A percentile compares a stretch with the other conserved stretches of the same genome.
These are phyloP conservation scores for Acorus calamus DNA, from an alignment of 106 monocot genomes.

Conservation along the genomic window DNA sequence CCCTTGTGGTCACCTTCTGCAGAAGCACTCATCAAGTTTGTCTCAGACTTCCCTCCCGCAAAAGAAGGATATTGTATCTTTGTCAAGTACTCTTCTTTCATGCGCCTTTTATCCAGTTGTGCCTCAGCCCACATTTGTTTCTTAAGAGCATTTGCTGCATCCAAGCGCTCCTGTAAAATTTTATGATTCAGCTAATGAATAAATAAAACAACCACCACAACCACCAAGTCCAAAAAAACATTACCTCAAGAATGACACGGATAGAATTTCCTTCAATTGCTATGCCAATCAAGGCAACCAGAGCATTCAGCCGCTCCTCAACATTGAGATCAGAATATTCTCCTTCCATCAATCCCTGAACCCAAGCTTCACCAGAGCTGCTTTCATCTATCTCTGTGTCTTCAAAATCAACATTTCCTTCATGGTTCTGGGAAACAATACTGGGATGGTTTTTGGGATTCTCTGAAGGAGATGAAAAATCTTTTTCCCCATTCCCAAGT, in stretches of 20 bases:
- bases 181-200: neutral
- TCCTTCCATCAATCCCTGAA: slow-evolving; percentile 73
- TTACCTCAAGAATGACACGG: slow-evolving; percentile 82
- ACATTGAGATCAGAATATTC: slow-evolving; percentile 87
- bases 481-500: slow-evolving; percentile 20
- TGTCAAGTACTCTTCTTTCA: slow-evolving; percentile 70
- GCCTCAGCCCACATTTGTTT: slow-evolving; percentile 98
- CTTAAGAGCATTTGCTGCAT: slow-evolving; percentile 92
- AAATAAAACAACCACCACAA: neutral
- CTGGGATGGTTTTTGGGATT: slow-evolving; percentile 12
- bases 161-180: slow-evolving; percentile 76
- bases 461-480: slow-evolving; percentile 10
- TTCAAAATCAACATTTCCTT: slow-evolving; percentile 24
- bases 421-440: slow-evolving; percentile 18
- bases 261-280: slow-evolving; percentile 93
- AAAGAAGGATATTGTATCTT: slow-evolving; percentile 48
- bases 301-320: slow-evolving; percentile 91
- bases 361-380: slow-evolving; percentile 74
- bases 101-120: slow-evolving; percentile 87
- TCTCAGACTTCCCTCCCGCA: slow-evolving; percentile 37
- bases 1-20: slow-evolving; percentile 36
- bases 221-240: neutral
- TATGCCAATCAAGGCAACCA: slow-evolving; percentile 73
- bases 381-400: slow-evolving; percentile 81
- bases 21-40: slow-evolving; percentile 22